Base-by-base conservation (phyloP, 2,329 filamentous ascomycete genomes). In the Coleophoma cylindrospora region DNA sequence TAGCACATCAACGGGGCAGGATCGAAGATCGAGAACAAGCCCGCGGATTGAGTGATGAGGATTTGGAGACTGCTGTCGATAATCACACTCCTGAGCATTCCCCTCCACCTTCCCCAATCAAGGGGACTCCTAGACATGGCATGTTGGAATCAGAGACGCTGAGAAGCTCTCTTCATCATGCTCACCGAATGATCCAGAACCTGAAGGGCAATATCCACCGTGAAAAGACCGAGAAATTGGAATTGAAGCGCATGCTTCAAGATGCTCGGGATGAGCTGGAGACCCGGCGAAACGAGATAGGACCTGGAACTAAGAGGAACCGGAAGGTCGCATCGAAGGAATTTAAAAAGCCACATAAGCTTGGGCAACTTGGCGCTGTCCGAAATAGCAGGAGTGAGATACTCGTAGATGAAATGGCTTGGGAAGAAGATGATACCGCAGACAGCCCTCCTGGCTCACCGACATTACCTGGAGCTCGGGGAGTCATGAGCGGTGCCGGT, bases 181-280 rank as follows among this genome's bases (percentile, higher is more conserved):
- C 94, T 37, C 94, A 97, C 67, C 84, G 92, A 51, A 96, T 95
- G 71, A 96, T 99, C 52, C 92, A 97, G 67, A 95, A 90, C 62
- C 81, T 97, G 59, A 91, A 95, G 69, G 91, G 87, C 67, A 95
- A 91, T 62, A 88, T 97, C 43, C 92, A 99, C 68, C 87, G 94
- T 34, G 94, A 99, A 69, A 99, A 97, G 83, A 96, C 92, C 0
- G 94, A 99, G 69, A 99, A 96, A 75, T 81, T 97, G 27, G 94
- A 99, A 69, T 80, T 97, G 48, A 91, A 90, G 70, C 87, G 92
- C 52, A 89, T 99, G 80, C 81, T 97, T 32, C 92, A 97, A 70
- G 94, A 99, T 62, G 87, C 92, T 21, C 84, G 91, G 34, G 94
- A 99, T 65, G 94, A 99, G 63, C 73, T 99, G 27, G 94, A 87